Evolutionary conservation across 169 alveolate genomes (phyloP).

Genomic region (Plasmodium inui): DNA sequence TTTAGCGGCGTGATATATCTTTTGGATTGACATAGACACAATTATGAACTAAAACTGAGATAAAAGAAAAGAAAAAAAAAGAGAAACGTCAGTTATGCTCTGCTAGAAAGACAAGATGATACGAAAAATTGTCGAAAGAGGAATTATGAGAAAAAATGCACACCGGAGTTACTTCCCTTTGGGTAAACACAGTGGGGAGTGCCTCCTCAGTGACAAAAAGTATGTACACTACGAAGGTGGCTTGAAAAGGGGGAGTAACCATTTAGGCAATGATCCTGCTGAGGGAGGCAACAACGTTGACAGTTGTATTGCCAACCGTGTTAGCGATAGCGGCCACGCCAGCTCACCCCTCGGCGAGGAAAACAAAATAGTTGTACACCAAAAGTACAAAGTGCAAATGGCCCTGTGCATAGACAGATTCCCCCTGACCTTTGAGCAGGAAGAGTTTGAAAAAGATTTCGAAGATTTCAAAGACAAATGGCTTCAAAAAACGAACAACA

Average conservation of each 20-base stretch:
- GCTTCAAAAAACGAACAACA: constrained; percentile 62
- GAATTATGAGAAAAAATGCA: background rate
- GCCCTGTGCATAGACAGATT: constrained; percentile 71
- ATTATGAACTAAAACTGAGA: background rate
- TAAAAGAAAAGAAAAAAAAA: background rate
- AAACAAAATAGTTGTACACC: constrained; percentile 50
- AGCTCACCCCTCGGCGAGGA: constrained; percentile 4
- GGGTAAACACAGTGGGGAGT: background rate
- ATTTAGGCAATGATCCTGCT: background rate
- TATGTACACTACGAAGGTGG: background rate
- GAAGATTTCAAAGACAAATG: constrained; percentile 60
- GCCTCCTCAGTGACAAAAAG: background rate
- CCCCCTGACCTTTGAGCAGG: constrained; percentile 51
- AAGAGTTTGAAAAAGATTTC: constrained; percentile 67
- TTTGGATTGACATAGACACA: background rate
- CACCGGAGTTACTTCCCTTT: background rate
- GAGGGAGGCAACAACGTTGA: background rate
- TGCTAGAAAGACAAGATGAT: background rate
- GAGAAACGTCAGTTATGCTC: background rate
- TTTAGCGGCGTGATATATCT: background rate
- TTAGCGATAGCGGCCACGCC: constrained; percentile 19
- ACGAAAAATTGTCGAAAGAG: background rate
- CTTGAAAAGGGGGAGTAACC: background rate
- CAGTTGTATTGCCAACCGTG: background rate
- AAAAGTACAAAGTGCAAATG: constrained; percentile 68